Conservation (phyloP, 371 early-diverging fungal genomes). For the Batkoa obscura region DNA sequence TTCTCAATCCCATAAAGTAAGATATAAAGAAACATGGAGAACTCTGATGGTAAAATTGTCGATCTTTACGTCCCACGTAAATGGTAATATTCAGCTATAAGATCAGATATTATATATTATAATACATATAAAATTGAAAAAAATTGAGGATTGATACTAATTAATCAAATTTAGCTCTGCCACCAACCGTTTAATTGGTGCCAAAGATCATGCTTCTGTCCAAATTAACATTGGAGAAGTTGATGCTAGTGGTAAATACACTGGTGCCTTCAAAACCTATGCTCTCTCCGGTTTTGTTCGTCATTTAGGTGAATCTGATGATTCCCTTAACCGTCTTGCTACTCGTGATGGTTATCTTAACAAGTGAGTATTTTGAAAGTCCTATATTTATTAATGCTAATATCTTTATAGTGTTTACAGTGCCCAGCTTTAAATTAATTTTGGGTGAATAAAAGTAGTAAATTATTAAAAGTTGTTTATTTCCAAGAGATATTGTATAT, state of each 20-base stretch:
- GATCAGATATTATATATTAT: neutral
- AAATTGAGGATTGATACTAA: neutral
- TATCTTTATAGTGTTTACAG: neutral
- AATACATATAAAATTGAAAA: neutral
- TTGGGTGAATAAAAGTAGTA: too few relatives aligned
- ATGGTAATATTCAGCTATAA: slow-evolving; percentile 38
- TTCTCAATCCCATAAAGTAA: too few relatives aligned
- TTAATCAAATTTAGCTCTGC: slow-evolving; percentile 36
- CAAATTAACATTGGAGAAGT: slow-evolving; percentile 95
- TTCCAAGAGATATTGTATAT: too few relatives aligned
- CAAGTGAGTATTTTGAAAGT: neutral
- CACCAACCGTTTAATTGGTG: slow-evolving; percentile 68
- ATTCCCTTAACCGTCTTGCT: slow-evolving; percentile 90
- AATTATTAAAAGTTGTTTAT: too few relatives aligned
- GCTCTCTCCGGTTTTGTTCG: slow-evolving; percentile 90
- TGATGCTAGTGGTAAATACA: slow-evolving; percentile 65
- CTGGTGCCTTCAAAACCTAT: slow-evolving; percentile 64
- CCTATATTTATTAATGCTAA: neutral
- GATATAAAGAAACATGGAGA: slow-evolving; percentile 24
- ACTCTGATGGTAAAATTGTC: slow-evolving; percentile 52
- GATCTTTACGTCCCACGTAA: slow-evolving; percentile 93
- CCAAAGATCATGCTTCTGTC: slow-evolving; percentile 97
- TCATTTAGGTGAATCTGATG: slow-evolving; percentile 79
- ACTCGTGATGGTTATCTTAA: slow-evolving; percentile 51
- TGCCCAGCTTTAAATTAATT: neutral